These are phyloP conservation scores for Fulvia fulva DNA, from an alignment of 2,329 filamentous ascomycete genomes.

Conservation along the genomic window DNA sequence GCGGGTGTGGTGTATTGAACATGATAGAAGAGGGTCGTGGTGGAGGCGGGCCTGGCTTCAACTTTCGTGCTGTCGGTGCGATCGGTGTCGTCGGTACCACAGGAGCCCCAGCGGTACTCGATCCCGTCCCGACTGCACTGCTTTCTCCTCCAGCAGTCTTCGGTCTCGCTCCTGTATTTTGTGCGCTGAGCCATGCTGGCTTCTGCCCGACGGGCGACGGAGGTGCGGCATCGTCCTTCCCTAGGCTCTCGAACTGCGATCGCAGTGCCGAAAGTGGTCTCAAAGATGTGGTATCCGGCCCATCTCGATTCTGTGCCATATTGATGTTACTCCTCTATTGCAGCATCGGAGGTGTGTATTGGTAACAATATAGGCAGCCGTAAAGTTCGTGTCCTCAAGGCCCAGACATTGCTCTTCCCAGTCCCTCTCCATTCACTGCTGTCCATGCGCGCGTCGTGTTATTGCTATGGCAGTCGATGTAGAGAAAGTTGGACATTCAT, in stretches of 20 bases:
- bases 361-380: slow-evolving; percentile 1
- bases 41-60: slow-evolving; percentile 35
- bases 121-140: slow-evolving; percentile 6
- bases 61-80: slow-evolving; percentile 13
- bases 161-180: neutral
- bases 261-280: slow-evolving; percentile 78
- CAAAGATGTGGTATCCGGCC: slow-evolving; percentile 72
- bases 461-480: neutral
- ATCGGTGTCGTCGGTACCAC: slow-evolving; percentile 2
- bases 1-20: slow-evolving; percentile 42
- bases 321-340: slow-evolving; percentile 3
- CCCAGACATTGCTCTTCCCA: slow-evolving; percentile 1
- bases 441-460: neutral
- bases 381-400: neutral
- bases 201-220: slow-evolving; percentile 14
- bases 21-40: slow-evolving; percentile 48
- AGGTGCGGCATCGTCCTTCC: slow-evolving; percentile 25
- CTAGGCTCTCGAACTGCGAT: slow-evolving; percentile 76
- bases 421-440: neutral
- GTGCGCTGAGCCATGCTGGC: slow-evolving; percentile 6
- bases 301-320: slow-evolving; percentile 45
- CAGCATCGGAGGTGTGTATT: neutral
- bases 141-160: slow-evolving; percentile 8
- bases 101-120: slow-evolving; percentile 2
- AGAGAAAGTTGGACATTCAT: slow-evolving; percentile 11